A percentile compares a stretch with the other conserved stretches of the same genome.
phyloP scores from a whole-genome alignment of 2,329 filamentous ascomycete species.

The Stachybotrys chlorohalonatus region DNA sequence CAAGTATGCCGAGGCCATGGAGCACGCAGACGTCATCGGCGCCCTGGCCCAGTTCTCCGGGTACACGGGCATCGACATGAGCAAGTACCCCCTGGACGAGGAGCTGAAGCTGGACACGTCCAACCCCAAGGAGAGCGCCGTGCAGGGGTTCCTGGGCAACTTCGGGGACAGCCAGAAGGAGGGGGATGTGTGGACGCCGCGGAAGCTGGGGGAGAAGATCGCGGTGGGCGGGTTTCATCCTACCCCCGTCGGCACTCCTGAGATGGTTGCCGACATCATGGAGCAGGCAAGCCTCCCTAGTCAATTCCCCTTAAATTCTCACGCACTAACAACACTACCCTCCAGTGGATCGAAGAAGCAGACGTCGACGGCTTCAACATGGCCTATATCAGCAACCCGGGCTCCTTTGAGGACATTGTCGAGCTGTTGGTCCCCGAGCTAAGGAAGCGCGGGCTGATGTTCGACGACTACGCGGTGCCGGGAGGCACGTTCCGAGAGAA shows the following conservation, averaged over 20 bases:
- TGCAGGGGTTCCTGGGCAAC: conserved; percentile 37
- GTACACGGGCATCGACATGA: conserved; percentile 55
- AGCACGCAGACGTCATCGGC: conserved; percentile 44
- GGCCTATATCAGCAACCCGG: conserved; percentile 32
- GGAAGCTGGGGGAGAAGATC: conserved; percentile 29
- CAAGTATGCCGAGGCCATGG: conserved; percentile 41
- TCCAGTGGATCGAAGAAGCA: conserved; percentile 30
- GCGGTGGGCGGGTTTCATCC: conserved; percentile 29
- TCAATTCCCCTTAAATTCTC: neutral
- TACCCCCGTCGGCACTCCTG: conserved; percentile 25
- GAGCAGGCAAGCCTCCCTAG: conserved; percentile 11
- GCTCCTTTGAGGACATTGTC: conserved; percentile 22
- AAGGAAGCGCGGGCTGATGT: conserved; percentile 11
- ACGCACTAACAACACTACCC: neutral
- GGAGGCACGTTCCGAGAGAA: conserved; percentile 6
- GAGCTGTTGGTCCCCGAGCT: conserved; percentile 20
- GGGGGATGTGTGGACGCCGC: conserved; percentile 32
- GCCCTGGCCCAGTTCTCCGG: conserved; percentile 47
- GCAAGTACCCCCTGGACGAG: conserved; percentile 46
- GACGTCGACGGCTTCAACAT: conserved; percentile 32
- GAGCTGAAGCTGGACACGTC: conserved; percentile 48
- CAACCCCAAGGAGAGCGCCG: conserved; percentile 36
- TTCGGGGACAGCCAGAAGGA: conserved; percentile 38
- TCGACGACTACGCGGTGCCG: conserved; percentile 3
- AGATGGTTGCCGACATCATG: conserved; percentile 34